phyloP scores from a whole-genome alignment of 768 basidiomycete species.

The Mycena amicta region DNA sequence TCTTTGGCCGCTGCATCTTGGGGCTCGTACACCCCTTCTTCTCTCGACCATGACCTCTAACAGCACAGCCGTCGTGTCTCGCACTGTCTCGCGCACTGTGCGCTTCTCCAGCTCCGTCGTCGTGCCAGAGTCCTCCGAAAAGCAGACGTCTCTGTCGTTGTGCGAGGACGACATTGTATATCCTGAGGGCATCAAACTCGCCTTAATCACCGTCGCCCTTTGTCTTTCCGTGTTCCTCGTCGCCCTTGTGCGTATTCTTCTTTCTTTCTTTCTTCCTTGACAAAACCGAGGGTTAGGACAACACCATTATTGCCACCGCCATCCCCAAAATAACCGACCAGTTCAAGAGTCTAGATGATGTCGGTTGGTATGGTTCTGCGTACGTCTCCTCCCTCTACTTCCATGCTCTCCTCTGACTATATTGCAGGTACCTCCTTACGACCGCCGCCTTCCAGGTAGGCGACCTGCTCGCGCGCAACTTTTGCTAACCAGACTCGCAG shows the following conservation, averaged over 20 bases:
- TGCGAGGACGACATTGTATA: background rate
- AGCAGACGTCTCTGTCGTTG: background rate
- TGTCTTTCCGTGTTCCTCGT: background rate
- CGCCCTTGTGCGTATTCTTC: too few relatives aligned
- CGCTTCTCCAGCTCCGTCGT: too few relatives aligned
- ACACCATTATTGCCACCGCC: conserved; percentile 14
- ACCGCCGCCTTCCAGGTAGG: conserved; percentile 4
- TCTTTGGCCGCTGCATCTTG: too few relatives aligned
- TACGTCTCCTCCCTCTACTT: too few relatives aligned
- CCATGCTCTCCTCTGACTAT: conserved; percentile 8
- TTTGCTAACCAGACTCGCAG: background rate
- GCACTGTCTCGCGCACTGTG: too few relatives aligned
- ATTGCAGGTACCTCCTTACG: conserved; percentile 8
- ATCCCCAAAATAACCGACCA: conserved; percentile 18
- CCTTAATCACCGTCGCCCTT: background rate
- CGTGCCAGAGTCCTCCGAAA: background rate
- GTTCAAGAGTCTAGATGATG: conserved; percentile 13
- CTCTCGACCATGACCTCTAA: too few relatives aligned
- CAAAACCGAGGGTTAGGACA: background rate
- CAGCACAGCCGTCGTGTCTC: too few relatives aligned
- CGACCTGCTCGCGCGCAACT: background rate
- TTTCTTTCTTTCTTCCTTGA: background rate
- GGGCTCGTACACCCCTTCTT: too few relatives aligned
- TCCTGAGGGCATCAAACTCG: background rate
- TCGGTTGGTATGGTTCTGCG: too few relatives aligned